A percentile compares a stretch with the other conserved stretches of the same genome.
phyloP scores from a whole-genome alignment of 768 basidiomycete species.

The Kwoniella sp. region DNA sequence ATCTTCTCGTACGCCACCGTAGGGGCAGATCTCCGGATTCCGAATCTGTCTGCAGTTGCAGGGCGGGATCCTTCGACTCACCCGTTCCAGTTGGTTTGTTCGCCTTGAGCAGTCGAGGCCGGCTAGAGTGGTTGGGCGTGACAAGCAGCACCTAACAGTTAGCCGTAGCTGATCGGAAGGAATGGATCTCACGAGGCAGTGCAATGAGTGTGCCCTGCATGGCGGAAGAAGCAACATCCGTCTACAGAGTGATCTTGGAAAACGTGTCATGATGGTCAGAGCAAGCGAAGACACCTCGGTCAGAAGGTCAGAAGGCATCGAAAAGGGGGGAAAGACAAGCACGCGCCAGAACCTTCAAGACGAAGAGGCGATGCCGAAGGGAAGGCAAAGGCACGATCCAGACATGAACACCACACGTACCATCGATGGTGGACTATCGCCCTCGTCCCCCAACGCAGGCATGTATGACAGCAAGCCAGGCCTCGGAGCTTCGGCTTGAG shows the following conservation, averaged over 20 bases:
- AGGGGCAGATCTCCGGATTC: no score
- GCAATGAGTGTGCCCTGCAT: no score
- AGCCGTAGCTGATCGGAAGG: no score
- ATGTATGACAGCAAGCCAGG: slow-evolving; percentile 16
- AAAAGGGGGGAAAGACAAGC: no score
- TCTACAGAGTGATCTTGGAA: no score
- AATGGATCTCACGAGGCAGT: no score
- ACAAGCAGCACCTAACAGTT: no score
- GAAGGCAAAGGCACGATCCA: background rate
- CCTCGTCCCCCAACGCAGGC: slow-evolving; percentile 6
- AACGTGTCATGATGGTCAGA: background rate
- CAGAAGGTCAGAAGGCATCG: background rate
- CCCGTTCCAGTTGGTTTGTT: background rate
- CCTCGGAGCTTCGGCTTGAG: background rate
- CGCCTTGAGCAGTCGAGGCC: background rate
- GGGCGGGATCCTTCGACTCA: background rate
- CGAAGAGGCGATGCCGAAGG: background rate
- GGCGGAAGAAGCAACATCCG: no score
- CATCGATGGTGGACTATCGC: slow-evolving; percentile 16
- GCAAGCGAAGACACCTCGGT: background rate
- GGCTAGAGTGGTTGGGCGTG: background rate
- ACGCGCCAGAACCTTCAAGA: background rate
- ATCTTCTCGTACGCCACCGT: background rate
- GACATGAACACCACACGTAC: background rate
- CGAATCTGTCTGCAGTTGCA: background rate